Conservation (phyloP, 345 rosid species). For the Alliaria petiolata region DNA sequence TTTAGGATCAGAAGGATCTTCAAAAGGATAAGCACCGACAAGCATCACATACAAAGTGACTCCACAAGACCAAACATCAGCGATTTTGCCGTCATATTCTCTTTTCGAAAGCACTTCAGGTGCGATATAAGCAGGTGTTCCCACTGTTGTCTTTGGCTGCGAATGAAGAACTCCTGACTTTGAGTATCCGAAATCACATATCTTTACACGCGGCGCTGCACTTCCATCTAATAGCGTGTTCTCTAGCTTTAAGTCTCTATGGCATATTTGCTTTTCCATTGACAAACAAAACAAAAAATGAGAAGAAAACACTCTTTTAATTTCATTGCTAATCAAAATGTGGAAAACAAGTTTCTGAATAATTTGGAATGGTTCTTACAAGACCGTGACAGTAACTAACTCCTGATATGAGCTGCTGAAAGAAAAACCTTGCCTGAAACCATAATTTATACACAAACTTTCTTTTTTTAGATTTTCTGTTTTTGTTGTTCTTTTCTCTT, state of each 20-base stretch:
- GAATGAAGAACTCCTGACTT: constrained; percentile 72
- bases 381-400: constrained; percentile 70
- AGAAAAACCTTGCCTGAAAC: constrained; percentile 71
- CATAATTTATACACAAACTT: neutral
- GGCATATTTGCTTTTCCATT: constrained; percentile 51
- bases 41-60: constrained; percentile 61
- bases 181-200: constrained; percentile 72
- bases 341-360: neutral
- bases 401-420: constrained; percentile 75
- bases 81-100: constrained; percentile 64
- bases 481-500: no score
- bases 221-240: constrained; percentile 70
- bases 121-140: constrained; percentile 74
- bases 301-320: neutral
- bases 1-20: constrained; percentile 53
- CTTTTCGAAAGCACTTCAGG: constrained; percentile 57
- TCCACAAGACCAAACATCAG: constrained; percentile 71
- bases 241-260: constrained; percentile 74
- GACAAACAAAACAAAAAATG: neutral
- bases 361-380: constrained; percentile 33
- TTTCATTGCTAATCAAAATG: neutral
- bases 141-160: constrained; percentile 72
- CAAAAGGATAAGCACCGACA: constrained; percentile 62
- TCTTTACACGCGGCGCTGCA: constrained; percentile 56
- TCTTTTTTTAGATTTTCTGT: neutral